Evolutionary conservation across 1,139 yeast species (phyloP), one percentile per base, ranked within the genome.

Genomic region (Arxiozyma bovina): DNA sequence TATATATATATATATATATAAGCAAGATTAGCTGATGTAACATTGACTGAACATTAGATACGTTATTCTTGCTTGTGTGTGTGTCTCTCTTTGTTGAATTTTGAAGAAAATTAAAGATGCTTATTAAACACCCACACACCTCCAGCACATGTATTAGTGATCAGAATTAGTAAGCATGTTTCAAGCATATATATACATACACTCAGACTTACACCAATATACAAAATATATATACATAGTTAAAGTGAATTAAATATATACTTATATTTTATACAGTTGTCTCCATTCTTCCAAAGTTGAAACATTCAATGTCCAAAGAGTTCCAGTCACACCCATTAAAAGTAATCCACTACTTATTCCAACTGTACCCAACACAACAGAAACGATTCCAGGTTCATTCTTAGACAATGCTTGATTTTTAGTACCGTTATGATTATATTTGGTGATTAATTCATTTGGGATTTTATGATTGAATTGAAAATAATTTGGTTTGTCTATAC

Each of bases 391-490:
- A 86, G 68, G 86, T 87, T 25, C 20, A 17, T 44, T 44, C 4
- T 52, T 20, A 34, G 9, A 23, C 27, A 3, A 8, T 1, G 4
- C 4, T 18, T 25, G 3, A 8, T 11, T 44, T n/a, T 25, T 20
- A n/a, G n/a, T 25, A 18, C n/a, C 17, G n/a, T 7, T 44, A 3
- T 25, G 12, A 22, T 25, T n/a, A 11, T 25, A 9, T n/a, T 17
- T 44, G 3, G 17, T 18, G 21, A 7, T 34, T 23, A 45, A 30
- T 7, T 45, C 42, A 5, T 84, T 78, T 1, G 96, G 96, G 1
- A 95, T 95, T 50, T 82, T 78, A 64, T 90, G 93, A 70, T 91
- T 91, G 17, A 93, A 90, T 63, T 88, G 90, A 69, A 88, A 91
- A 62, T 83, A 76, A 27, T 80, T 79, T 8, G 98, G 97, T 2